Base-by-base conservation (phyloP, 805 yeast genomes). In the Candida ponderosae region DNA sequence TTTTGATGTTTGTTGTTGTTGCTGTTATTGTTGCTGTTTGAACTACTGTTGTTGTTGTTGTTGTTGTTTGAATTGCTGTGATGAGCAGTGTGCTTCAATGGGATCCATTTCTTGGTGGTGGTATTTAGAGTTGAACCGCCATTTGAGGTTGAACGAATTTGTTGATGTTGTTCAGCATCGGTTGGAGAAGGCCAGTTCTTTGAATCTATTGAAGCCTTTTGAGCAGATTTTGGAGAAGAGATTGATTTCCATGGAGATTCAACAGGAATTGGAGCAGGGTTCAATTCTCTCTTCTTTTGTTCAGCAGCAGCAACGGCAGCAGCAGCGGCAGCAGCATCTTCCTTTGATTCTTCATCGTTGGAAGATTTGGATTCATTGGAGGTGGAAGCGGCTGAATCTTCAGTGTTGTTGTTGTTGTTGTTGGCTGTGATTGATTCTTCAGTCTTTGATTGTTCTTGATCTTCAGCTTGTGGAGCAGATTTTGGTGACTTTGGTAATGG, bases 191-290 rank as follows among this genome's bases (percentile, higher is more conserved):
- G 65, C 58, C 63, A 58, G 35, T 50, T 57, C 41, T 56, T 53
- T 13, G 44, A 29, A 33, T 44, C 43, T 19, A 51, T 43, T 32
- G 33, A 34, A 26, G 53, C 44, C 34, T 45, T 43, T 3, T 59
- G 45, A 19, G 46, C 41, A 31, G 54, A 44, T 39, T 52, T 41
- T 24, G 62, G 41, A 13, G 51, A 37, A 23, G 63, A 46, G 15
- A 46, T 47, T 6, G 56, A 47, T 20, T 72, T 73, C 86, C 86
- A 79, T n/a, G 79, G 79, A 47, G 69, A 75, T 30, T 69, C 71
- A 35, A 65, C 60, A 26, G 84, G 85, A 21, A 75, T 66, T 13
- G 85, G 84, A 20, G 85, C 85, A 5, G 85, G 84, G 9, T 79
- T 76, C 21, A 74, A 59, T 27, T 39, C 32, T 3, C 46, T 54